Evolutionary conservation across 169 alveolate species (phyloP).

Genomic region (Condylostoma magnum): DNA sequence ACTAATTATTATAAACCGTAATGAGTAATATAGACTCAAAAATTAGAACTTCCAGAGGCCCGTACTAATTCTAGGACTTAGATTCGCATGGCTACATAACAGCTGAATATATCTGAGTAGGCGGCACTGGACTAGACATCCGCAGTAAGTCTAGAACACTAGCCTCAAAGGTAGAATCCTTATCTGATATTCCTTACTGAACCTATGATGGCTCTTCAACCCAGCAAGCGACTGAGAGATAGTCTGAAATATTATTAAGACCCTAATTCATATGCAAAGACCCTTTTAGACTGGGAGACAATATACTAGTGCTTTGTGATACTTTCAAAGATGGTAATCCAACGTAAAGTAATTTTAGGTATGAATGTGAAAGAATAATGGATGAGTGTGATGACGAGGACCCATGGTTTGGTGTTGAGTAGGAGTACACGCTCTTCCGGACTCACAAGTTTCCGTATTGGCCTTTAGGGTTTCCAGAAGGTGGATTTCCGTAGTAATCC

Average conservation of each 20-base stretch:
- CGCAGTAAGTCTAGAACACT: constrained; percentile 60
- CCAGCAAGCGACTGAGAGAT: constrained; percentile 49
- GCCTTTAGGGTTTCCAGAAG: constrained; percentile 74
- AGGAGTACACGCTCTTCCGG: constrained; percentile 57
- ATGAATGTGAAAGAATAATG: constrained; percentile 34
- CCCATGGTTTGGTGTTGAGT: constrained; percentile 70
- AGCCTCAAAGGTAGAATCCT: neutral
- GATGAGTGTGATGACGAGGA: constrained; percentile 40
- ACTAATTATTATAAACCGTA: too few species aligned
- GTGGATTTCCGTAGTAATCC: constrained; percentile 66
- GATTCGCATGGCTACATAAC: neutral
- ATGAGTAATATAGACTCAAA: too few species aligned
- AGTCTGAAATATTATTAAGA: constrained; percentile 56
- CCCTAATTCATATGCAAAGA: constrained; percentile 56
- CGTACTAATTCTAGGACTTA: too few species aligned
- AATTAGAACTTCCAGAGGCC: too few species aligned
- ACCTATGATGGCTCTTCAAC: constrained; percentile 69
- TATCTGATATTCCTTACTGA: constrained; percentile 59
- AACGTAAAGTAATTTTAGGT: constrained; percentile 60
- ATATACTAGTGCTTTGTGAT: constrained; percentile 54
- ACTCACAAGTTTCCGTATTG: constrained; percentile 43
- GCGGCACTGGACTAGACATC: constrained; percentile 56
- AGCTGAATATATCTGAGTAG: constrained; percentile 66
- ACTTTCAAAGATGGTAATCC: constrained; percentile 44
- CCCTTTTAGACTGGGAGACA: constrained; percentile 62